Conservation (phyloP, 192 early-diverging fungal genomes). For the Jimgerdemannia flammicorona region DNA sequence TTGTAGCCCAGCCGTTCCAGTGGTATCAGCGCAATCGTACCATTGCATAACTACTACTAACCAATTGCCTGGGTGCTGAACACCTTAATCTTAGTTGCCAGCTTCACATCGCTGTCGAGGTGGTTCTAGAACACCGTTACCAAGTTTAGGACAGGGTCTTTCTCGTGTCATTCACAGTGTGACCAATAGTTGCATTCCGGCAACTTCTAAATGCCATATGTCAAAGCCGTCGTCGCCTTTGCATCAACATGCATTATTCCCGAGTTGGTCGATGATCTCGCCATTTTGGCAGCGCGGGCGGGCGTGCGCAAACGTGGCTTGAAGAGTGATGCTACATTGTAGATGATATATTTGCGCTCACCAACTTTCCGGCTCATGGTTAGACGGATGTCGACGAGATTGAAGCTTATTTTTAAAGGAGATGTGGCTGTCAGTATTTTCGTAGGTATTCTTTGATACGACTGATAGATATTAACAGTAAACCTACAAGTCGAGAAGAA, state of each 20-base stretch:
- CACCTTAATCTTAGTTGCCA: slow-evolving; percentile 20
- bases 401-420: neutral
- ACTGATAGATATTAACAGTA: neutral
- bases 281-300: slow-evolving; percentile 9
- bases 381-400: slow-evolving; percentile 7
- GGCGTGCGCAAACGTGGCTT: slow-evolving; percentile 5
- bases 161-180: slow-evolving; percentile 7
- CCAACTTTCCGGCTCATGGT: slow-evolving; percentile 9
- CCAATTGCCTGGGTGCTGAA: slow-evolving; percentile 12
- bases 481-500: slow-evolving; percentile 17
- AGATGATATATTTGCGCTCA: slow-evolving; percentile 10
- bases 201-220: slow-evolving; percentile 17
- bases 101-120: slow-evolving; percentile 12
- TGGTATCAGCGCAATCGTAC: no score
- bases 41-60: neutral
- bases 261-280: slow-evolving; percentile 12
- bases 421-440: neutral
- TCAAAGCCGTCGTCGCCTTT: slow-evolving; percentile 14
- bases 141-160: slow-evolving; percentile 16
- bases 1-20: no score
- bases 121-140: slow-evolving; percentile 7
- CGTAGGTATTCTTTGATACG: neutral
- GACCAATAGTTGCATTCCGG: slow-evolving; percentile 11
- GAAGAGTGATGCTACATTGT: slow-evolving; percentile 12
- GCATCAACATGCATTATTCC: slow-evolving; percentile 10